Base-by-base conservation (phyloP, 192 early-diverging fungal genomes). In the Podila clonocystis region DNA sequence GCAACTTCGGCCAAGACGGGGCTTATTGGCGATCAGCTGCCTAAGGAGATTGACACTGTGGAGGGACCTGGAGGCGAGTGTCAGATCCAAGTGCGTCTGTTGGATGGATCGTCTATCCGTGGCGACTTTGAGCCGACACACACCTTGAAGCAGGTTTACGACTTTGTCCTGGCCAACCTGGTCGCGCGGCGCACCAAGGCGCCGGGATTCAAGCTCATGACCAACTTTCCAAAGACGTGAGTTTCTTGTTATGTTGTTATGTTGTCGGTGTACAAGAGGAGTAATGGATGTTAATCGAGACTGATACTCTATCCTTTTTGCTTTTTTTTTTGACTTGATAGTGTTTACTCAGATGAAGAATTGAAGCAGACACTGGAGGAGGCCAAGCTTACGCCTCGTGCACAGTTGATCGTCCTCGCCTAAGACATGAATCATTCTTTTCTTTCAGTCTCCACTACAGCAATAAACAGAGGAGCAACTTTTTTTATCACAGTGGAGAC, bases 121-220 rank as follows among this genome's bases (percentile, higher is more conserved):
- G 75, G 75, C 17, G 75, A 78, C 15, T 78, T 78, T 58, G 75
- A 64, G 28, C 75, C 75, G 1, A 63, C 65, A 31, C 75, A 78
- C 9, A 78, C 63, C 5, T 26, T 78, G 9, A 55, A 78, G 59
- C 22, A 52, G 12, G 75, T 78, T 8, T 65, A 52, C 3, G 69
- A 78, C 49, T 78, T 78, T 67, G 75, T 78, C n/a, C 62, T 67
- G 41, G 75, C 68, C 24, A 78, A 70, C 29, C 9, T 78, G 68
- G 59, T 71, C 26, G 75, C 67, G 33, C 65, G 75, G 22, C 63
- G 75, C 30, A 45, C 70, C 48, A 78, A 72, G 36, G 63, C 69
- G 26, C 75, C 75, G 19, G 75, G 64, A 31, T 78, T 78, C 30
- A 26, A 45, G 4, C 45, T 78, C 38, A 78, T 78, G 68, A 78